Evolutionary conservation across 345 rosid species (phyloP).

Genomic region (Pelargonium nanum): DNA sequence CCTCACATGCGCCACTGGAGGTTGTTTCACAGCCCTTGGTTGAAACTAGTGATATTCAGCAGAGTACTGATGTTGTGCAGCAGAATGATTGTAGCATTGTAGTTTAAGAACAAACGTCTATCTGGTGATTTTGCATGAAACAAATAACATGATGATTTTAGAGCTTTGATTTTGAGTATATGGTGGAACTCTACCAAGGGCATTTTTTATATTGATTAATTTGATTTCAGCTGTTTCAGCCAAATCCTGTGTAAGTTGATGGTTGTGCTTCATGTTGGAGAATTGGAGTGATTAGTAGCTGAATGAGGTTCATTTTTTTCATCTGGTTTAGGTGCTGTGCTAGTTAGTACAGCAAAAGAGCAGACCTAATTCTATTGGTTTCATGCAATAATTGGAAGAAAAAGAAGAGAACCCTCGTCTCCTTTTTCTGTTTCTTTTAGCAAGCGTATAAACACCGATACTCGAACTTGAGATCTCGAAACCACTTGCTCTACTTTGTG

Average conservation of each 20-base stretch:
- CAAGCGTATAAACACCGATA: too few species aligned
- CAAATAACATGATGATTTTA: background rate
- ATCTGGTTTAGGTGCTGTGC: background rate
- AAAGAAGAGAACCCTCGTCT: background rate
- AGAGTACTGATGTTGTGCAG: conserved; percentile 3
- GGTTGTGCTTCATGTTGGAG: background rate
- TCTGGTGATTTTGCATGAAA: background rate
- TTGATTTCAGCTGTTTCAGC: too few species aligned
- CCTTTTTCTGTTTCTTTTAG: too few species aligned
- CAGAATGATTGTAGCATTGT: background rate
- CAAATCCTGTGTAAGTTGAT: too few species aligned
- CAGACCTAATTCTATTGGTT: background rate
- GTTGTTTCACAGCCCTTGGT: conserved; percentile 14
- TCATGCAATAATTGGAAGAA: background rate
- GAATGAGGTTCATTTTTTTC: too few species aligned
- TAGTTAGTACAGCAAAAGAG: background rate
- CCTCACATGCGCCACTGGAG: conserved; percentile 2
- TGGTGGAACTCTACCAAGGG: background rate
- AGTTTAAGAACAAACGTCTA: background rate
- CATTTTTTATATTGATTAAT: too few species aligned
- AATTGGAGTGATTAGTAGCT: too few species aligned
- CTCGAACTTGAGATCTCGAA: too few species aligned
- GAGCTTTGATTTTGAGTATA: background rate
- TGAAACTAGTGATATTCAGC: conserved; percentile 8
- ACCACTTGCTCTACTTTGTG: too few species aligned